A percentile compares a stretch with the other conserved stretches of the same genome.
These are phyloP conservation scores for Fusarium drepaniforme DNA, from an alignment of 2,329 filamentous ascomycete genomes.

Conservation along the genomic window DNA sequence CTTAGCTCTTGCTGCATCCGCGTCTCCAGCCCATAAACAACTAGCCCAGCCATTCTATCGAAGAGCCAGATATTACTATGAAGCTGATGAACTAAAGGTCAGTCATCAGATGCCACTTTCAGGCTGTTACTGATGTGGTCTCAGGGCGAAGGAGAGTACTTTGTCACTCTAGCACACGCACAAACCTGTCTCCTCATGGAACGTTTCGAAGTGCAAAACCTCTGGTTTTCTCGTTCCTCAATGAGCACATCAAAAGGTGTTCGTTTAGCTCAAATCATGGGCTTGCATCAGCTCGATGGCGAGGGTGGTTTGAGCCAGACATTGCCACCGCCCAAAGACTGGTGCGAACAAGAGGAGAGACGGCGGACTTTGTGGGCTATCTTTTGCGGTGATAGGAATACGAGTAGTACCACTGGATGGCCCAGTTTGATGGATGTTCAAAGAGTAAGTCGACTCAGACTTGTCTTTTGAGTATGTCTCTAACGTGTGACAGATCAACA, in stretches of 20 bases:
- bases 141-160: slow-evolving; percentile 41
- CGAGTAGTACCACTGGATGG: slow-evolving; percentile 89
- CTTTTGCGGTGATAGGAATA: slow-evolving; percentile 83
- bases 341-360: slow-evolving; percentile 80
- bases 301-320: slow-evolving; percentile 77
- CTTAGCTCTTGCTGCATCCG: slow-evolving; percentile 31
- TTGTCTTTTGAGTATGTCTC: neutral
- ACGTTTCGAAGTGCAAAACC: slow-evolving; percentile 82
- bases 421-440: slow-evolving; percentile 80
- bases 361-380: slow-evolving; percentile 85
- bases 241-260: slow-evolving; percentile 79
- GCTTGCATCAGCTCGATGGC: slow-evolving; percentile 80
- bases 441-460: slow-evolving; percentile 59
- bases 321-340: slow-evolving; percentile 78
- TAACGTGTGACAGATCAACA: slow-evolving; percentile 67
- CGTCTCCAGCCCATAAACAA: slow-evolving; percentile 22
- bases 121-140: neutral
- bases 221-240: slow-evolving; percentile 86
- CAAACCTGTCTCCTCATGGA: slow-evolving; percentile 81
- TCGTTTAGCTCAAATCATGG: slow-evolving; percentile 82
- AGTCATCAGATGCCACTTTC: accelerated
- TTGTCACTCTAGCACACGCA: slow-evolving; percentile 73
- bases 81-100: slow-evolving; percentile 41
- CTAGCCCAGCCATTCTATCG: slow-evolving; percentile 36
- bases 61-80: slow-evolving; percentile 38